Base-by-base conservation (phyloP, 805 yeast genomes). In the Hanseniaspora lachancei region DNA sequence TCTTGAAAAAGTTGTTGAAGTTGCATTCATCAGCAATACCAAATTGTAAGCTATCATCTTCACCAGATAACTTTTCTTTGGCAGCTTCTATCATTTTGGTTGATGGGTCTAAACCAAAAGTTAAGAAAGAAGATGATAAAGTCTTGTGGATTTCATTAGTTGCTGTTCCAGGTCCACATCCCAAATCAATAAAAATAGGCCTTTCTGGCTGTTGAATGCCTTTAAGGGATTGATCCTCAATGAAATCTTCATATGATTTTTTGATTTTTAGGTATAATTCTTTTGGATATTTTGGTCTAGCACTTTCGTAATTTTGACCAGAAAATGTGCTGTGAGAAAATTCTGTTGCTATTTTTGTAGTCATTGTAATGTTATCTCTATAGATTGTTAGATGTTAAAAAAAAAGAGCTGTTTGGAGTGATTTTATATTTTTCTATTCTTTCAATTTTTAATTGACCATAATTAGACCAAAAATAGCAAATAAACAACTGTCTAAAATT, bases 131-230 rank as follows among this genome's bases (percentile, higher is more conserved):
- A 16, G 5, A 32, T 13, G 47, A 15, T 16, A 43, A 13, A 23
- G 7, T 5, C 15, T 21, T 24, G n/a, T 32, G 24, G 51, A 68
- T 47, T 43, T 79, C 78, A 57, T 75, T 72, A 0, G 89, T 76
- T 1, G 83, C 91, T 58, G 80, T 80, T 0, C 95, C 95, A 0
- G 93, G 78, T 0, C 95, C 95, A 66, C 89, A 83, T 0, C 93
- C 95, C 4, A 83, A 69, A 68, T 88, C 96, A 13, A 86, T 64
- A 2, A 80, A 77, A n/a, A 71, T 58, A 1, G 54, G 49, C 13
- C n/a, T 64, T 53, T 1, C 62, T 59, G 60, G 66, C 55, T 60
- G 75, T 68, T 16, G 64, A n/a, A 13, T 18, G 4, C 35, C 24
- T 15, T 49, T 18, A 34, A 24, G 23, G 21, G 24, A 15, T 23